These are phyloP conservation scores for Furcasterigmium sp. DNA, from an alignment of 2,329 filamentous ascomycete genomes.

Conservation along the genomic window DNA sequence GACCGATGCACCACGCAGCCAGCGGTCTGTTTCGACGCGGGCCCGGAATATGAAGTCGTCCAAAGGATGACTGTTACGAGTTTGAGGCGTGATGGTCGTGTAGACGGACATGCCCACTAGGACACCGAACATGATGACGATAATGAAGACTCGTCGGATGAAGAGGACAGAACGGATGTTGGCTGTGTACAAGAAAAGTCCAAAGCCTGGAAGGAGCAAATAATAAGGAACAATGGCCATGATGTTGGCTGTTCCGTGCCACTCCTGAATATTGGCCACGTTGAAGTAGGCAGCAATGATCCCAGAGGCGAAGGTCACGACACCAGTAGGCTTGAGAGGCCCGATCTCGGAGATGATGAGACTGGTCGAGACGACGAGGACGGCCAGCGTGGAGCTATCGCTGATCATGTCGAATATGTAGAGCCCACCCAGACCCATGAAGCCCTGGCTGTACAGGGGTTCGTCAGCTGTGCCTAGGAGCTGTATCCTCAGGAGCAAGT, in stretches of 20 bases:
- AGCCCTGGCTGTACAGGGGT: constrained; percentile 8
- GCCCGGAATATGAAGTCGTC: constrained; percentile 43
- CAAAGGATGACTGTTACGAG: constrained; percentile 37
- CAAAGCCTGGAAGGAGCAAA: constrained; percentile 33
- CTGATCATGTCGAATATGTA: constrained; percentile 43
- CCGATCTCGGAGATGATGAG: constrained; percentile 43
- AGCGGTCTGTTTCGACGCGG: constrained; percentile 41
- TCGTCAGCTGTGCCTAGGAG: constrained; percentile 11
- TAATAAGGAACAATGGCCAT: constrained; percentile 31
- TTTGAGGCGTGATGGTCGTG: constrained; percentile 20
- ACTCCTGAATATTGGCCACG: constrained; percentile 34
- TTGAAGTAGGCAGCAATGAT: constrained; percentile 28
- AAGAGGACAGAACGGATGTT: constrained; percentile 37
- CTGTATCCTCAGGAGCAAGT: not conserved
- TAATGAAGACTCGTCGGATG: constrained; percentile 32
- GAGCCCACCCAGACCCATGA: constrained; percentile 33
- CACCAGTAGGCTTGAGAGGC: constrained; percentile 33
- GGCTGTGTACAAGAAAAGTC: constrained; percentile 36
- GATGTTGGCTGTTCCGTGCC: constrained; percentile 33
- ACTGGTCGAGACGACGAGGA: constrained; percentile 36
- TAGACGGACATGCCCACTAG: constrained; percentile 29
- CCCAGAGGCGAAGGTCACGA: constrained; percentile 38
- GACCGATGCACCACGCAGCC: constrained; percentile 39
- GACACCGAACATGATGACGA: constrained; percentile 30
- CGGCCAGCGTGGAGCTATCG: constrained; percentile 40